Evolutionary conservation across 129 eudicot species (phyloP).

Genomic region (Sambucus nigra): DNA sequence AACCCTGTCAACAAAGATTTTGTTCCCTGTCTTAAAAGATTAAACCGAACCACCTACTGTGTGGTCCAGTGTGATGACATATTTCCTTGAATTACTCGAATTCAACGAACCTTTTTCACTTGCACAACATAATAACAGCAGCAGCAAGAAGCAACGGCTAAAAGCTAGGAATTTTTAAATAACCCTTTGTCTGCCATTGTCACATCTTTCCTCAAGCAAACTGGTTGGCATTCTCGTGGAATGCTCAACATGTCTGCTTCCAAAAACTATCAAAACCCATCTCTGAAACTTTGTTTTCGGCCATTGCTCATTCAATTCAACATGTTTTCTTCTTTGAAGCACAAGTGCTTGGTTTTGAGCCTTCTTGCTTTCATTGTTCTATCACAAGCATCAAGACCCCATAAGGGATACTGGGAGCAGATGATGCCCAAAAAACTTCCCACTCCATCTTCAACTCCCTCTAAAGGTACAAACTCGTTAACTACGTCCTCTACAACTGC

Average conservation of each 20-base stretch:
- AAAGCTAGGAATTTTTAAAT: conserved; percentile 36
- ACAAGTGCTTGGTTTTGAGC: conserved; percentile 30
- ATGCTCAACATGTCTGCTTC: conserved; percentile 52
- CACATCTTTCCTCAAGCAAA: conserved; percentile 54
- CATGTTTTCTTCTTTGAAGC: conserved; percentile 47
- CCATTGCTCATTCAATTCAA: conserved; percentile 1
- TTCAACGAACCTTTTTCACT: conserved; percentile 16
- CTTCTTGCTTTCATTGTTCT: conserved; percentile 41
- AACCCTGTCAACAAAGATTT: conserved; percentile 47
- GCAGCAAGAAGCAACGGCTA: too few species aligned
- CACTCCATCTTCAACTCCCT: conserved; percentile 66
- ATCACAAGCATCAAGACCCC: conserved; percentile 61
- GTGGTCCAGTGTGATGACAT: conserved; percentile 34
- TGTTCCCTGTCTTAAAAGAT: conserved; percentile 15
- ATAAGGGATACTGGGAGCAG: conserved; percentile 58
- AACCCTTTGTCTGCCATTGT: conserved; percentile 70
- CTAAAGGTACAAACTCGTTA: conserved; percentile 66
- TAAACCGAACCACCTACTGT: conserved; percentile 10
- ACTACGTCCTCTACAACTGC: conserved; percentile 19
- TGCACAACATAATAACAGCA: background rate
- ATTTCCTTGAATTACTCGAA: conserved; percentile 30
- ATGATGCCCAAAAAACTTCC: conserved; percentile 93
- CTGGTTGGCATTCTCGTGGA: conserved; percentile 58
- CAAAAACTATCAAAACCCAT: conserved; percentile 29
- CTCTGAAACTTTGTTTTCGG: too few species aligned